Evolutionary conservation across 768 basidiomycete species (phyloP), one percentile per base, ranked within the genome.

Genomic region (Erythrobasidium yunnanense): DNA sequence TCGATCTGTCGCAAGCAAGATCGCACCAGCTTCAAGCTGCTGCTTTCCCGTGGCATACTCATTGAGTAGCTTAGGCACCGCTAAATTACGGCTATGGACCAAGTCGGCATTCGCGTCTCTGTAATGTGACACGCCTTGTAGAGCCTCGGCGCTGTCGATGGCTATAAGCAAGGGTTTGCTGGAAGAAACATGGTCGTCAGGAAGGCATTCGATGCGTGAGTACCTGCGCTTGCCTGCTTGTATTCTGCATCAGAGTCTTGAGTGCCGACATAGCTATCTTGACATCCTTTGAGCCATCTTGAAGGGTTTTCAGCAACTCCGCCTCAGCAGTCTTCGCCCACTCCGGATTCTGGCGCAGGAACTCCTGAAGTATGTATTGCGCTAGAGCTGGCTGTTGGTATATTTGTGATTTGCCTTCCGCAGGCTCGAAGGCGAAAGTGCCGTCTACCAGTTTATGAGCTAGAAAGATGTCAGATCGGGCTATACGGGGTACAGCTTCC

Each of bases 151-250:
- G 2, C 45, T 29, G 38, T 68, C 67, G 47, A 68, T 45, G n/a
- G 67, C 67, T 2, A 68, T 22, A 13, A 68, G 57, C 8, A 68
- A 15, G 15, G 67, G 67, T 34, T 33, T 27, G 11, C 60, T 49
- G 35, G 38, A 58, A 55, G 30, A 29, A 34, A 27, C 22, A 2
- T 15, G 35, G n/a, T 30, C 30, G 22, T 13, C 22, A 11, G 25
- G 11, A 4, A 22, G 8, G 35, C 15, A 34, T 8, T 17, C 15
- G 35, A 5, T 29, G 54, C 32, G 22, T 13, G 6, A 32, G 11
- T 13, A 6, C 51, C 17, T 15, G 30, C 35, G 17, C 32, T 22
- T 29, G 15, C 30, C 11, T 8, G 2, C 17, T 58, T 6, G 56
- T 22, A 6, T n/a, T 27, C 42, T 58, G 17, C 5, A 63, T 13